A percentile compares a stretch with the other conserved stretches of the same genome.
phyloP scores from a whole-genome alignment of 441 rosid genomes.

The Corymbia calophylla region DNA sequence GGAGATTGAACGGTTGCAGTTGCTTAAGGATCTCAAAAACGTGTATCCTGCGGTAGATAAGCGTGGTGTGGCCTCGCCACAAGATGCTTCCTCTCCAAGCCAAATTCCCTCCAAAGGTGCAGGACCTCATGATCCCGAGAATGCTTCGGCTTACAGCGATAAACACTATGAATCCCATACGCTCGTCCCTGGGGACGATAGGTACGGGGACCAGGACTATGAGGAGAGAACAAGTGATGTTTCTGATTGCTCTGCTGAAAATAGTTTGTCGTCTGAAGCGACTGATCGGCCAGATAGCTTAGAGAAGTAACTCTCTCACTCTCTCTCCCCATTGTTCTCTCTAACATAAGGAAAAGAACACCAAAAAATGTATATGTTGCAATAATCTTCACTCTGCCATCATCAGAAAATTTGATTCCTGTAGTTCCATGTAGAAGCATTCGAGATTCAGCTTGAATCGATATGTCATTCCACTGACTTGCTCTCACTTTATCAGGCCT shows the following conservation, averaged over 20 bases:
- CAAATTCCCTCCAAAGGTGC: constrained; percentile 6
- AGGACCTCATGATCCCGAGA: constrained; percentile 18
- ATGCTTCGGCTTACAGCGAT: constrained; percentile 1
- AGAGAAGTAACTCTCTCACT: constrained; percentile 15
- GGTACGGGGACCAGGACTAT: constrained; percentile 22
- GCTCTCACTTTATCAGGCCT: neutral
- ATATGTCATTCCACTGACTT: neutral
- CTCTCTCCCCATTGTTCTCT: neutral
- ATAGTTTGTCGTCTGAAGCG: constrained; percentile 4
- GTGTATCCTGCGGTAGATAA: constrained; percentile 9
- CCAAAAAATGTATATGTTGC: neutral
- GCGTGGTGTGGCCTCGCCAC: neutral
- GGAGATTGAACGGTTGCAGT: constrained; percentile 56
- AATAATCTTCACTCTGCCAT: neutral
- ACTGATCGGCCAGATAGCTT: constrained; percentile 13
- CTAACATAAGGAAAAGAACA: neutral
- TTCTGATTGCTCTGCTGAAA: constrained; percentile 27
- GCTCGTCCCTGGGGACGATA: constrained; percentile 18
- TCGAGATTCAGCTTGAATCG: neutral
- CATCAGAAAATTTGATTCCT: neutral
- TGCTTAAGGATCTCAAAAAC: constrained; percentile 33
- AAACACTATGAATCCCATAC: constrained; percentile 16
- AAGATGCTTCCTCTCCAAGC: constrained; percentile 2
- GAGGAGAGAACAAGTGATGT: constrained; percentile 41
- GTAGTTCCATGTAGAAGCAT: neutral